phyloP scores from a whole-genome alignment of 352 stramenopile species.

The Globisporangium yorkense region DNA sequence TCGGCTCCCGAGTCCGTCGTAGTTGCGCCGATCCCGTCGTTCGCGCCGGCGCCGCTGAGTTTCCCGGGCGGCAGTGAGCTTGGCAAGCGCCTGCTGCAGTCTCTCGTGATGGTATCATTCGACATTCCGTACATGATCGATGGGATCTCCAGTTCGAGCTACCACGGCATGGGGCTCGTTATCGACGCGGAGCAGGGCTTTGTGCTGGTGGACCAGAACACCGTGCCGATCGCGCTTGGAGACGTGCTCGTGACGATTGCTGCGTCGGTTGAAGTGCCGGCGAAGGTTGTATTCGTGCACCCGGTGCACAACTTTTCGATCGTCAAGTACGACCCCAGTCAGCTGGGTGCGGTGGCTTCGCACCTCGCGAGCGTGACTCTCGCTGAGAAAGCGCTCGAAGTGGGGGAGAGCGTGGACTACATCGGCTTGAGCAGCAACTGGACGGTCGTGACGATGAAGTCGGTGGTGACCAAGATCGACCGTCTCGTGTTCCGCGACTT shows the following conservation, averaged over 20 bases:
- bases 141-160: slow-evolving; percentile 86
- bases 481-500: slow-evolving; percentile 79
- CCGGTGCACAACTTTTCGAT: slow-evolving; percentile 91
- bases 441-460: slow-evolving; percentile 85
- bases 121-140: slow-evolving; percentile 91
- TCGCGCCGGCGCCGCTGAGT: slow-evolving; percentile 50
- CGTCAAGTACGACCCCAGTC: slow-evolving; percentile 82
- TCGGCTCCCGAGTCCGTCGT: slow-evolving; percentile 10
- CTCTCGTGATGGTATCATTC: slow-evolving; percentile 90
- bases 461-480: slow-evolving; percentile 80
- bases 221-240: slow-evolving; percentile 81
- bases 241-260: slow-evolving; percentile 87
- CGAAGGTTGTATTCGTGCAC: slow-evolving; percentile 88
- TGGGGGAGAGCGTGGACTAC: slow-evolving; percentile 76
- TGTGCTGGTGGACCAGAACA: slow-evolving; percentile 92
- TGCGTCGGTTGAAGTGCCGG: slow-evolving; percentile 82
- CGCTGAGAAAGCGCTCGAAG: slow-evolving; percentile 55
- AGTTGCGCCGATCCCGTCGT: slow-evolving; percentile 33
- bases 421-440: slow-evolving; percentile 84
- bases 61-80: slow-evolving; percentile 62
- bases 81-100: slow-evolving; percentile 67
- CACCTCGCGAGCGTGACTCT: slow-evolving; percentile 56
- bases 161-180: slow-evolving; percentile 86
- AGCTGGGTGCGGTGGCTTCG: slow-evolving; percentile 53
- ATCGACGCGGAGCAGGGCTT: slow-evolving; percentile 79